Conservation (phyloP, 2,329 filamentous ascomycete species). For the Phialophora macrospora region DNA sequence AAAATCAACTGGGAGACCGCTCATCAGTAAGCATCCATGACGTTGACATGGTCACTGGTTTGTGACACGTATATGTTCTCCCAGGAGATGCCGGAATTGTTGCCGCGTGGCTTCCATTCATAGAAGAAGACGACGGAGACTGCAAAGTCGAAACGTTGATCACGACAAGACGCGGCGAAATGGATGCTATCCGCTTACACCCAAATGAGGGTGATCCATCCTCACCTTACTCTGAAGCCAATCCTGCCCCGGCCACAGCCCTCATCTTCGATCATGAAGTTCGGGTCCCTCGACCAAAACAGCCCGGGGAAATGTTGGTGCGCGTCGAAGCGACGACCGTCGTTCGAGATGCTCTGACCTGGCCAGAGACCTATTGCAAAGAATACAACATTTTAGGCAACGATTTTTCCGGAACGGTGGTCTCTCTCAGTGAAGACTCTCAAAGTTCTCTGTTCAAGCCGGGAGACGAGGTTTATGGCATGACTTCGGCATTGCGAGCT, state of each 20-base stretch:
- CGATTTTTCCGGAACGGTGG: slow-evolving; percentile 33
- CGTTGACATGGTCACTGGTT: slow-evolving; percentile 1
- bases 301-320: slow-evolving; percentile 37
- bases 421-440: slow-evolving; percentile 17
- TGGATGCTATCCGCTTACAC: slow-evolving; percentile 24
- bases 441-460: slow-evolving; percentile 31
- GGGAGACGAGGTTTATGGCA: slow-evolving; percentile 43
- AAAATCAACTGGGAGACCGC: neutral
- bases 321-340: slow-evolving; percentile 40
- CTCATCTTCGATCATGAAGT: slow-evolving; percentile 36
- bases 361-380: slow-evolving; percentile 42
- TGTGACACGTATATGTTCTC: neutral
- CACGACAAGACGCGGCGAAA: slow-evolving; percentile 7
- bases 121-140: neutral
- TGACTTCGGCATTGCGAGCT: slow-evolving; percentile 37
- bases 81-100: neutral
- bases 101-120: neutral
- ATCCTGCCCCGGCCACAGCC: slow-evolving; percentile 30
- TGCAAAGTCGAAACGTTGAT: slow-evolving; percentile 1
- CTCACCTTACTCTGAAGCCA: slow-evolving; percentile 20
- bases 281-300: slow-evolving; percentile 35
- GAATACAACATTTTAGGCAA: slow-evolving; percentile 33
- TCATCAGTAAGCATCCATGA: neutral
- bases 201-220: slow-evolving; percentile 8
- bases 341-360: slow-evolving; percentile 39